Evolutionary conservation across 345 rosid genomes (phyloP), one percentile per base, ranked within the genome.

Genomic region (Firmiana major): DNA sequence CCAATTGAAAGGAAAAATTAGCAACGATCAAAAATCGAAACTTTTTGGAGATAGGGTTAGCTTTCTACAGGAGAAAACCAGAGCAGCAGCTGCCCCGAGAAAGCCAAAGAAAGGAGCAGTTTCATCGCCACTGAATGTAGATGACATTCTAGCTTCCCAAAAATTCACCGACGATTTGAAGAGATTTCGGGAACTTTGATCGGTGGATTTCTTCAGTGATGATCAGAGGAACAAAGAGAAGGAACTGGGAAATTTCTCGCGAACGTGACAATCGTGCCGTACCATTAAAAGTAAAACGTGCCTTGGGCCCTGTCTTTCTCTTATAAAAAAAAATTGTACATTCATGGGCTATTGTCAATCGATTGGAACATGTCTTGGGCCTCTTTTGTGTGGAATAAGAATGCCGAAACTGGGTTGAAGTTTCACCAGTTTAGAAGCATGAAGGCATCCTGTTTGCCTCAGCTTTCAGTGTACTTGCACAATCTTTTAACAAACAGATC

Each of bases 21-120:
- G 34, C 57, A 40, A 7, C 54, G 54, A 17, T 26, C 9, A 43
- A 68, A 8, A 74, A 74, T 9, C 0, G 36, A 45, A 58, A 24
- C 4, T 21, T 45, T 45, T 42, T 16, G 36, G 38, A 31, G 6
- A 22, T 42, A 12, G 68, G 73, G 8, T 66, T 51, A 3, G 38
- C 22, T 63, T 45, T 42, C 45, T 68, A 82, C 85, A 84, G 17
- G 85, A 82, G 80, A 82, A 83, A 34, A 85, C 86, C 16, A 85
- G 88, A 26, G 86, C 88, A 0, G 88, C 83, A 0, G 86, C 86
- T 8, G 86, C 85, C 26, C 88, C 86, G n/a, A 86, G 88, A 80
- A 86, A 86, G 77, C 89, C 87, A 59, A 84, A 80, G 80, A 86
- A 84, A 15, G 77, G 77, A 58, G 77, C 89, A 12, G 89, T 79